Evolutionary conservation across 495 filamentous ascomycete genomes (phyloP).

Genomic region (Trichoderma parareesei): DNA sequence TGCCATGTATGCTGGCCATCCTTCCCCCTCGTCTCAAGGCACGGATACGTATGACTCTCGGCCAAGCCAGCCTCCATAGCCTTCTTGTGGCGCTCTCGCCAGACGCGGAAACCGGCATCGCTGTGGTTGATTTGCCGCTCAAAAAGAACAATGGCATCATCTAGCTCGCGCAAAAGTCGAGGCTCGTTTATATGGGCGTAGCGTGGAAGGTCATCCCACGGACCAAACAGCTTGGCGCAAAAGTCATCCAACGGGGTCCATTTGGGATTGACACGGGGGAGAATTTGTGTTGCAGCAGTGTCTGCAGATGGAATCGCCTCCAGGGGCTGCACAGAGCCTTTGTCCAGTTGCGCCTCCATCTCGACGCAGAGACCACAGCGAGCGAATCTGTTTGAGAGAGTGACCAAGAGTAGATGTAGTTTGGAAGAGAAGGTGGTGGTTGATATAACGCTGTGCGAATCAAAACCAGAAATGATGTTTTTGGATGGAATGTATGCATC

Average conservation of each 20-base stretch:
- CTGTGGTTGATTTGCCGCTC: not conserved
- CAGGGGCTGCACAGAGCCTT: not conserved
- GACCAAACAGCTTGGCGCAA: conserved; percentile 1
- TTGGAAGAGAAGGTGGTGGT: too few relatives aligned
- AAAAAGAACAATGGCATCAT: not conserved
- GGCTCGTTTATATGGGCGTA: not conserved
- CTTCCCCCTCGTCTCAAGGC: not conserved
- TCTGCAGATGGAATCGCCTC: not conserved
- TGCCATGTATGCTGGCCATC: not conserved
- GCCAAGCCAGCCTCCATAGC: conserved; percentile 5
- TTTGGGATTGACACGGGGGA: not conserved
- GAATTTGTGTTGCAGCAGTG: not conserved
- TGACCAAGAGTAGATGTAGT: too few relatives aligned
- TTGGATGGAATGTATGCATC: not conserved
- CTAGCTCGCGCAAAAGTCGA: not conserved
- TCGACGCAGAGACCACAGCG: not conserved
- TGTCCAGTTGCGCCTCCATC: not conserved
- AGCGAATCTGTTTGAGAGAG: not conserved
- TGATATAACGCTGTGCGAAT: not conserved
- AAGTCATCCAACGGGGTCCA: not conserved
- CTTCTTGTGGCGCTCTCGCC: not conserved
- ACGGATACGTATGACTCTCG: not conserved
- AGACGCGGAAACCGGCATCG: not conserved
- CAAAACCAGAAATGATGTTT: not conserved
- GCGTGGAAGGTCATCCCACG: conserved; percentile 6